Conservation (phyloP, 768 basidiomycete species). For the Agaricus blazei region DNA sequence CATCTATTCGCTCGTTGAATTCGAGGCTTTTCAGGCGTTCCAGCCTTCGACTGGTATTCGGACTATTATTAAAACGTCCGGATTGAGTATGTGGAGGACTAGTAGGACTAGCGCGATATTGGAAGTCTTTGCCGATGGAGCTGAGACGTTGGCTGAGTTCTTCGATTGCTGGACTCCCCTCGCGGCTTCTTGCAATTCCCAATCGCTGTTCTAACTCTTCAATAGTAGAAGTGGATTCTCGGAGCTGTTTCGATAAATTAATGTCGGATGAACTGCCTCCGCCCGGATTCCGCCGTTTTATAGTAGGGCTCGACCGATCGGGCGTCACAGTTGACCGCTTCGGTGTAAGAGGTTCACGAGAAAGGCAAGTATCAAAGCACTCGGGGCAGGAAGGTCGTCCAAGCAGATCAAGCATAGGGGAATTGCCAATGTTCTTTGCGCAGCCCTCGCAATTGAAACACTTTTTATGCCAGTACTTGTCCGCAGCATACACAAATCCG, state of each 20-base stretch:
- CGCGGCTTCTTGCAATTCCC: slow-evolving; percentile 48
- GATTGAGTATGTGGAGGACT: slow-evolving; percentile 12
- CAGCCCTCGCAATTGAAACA: slow-evolving; percentile 79
- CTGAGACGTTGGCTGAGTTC: slow-evolving; percentile 43
- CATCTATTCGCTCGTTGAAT: not conserved
- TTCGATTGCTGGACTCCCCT: slow-evolving; percentile 50
- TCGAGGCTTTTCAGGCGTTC: slow-evolving; percentile 17
- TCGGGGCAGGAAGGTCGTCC: slow-evolving; percentile 75
- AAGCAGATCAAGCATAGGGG: slow-evolving; percentile 78
- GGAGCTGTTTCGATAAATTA: slow-evolving; percentile 26
- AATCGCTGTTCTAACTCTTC: slow-evolving; percentile 61
- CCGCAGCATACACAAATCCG: slow-evolving; percentile 66
- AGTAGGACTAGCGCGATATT: slow-evolving; percentile 18
- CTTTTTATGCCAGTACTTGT: slow-evolving; percentile 73
- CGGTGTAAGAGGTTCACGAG: slow-evolving; percentile 42
- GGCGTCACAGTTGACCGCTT: slow-evolving; percentile 32
- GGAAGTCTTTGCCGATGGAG: slow-evolving; percentile 28
- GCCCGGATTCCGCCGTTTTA: slow-evolving; percentile 35
- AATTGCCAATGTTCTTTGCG: slow-evolving; percentile 63
- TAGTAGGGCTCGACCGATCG: slow-evolving; percentile 22
- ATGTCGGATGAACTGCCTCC: slow-evolving; percentile 32
- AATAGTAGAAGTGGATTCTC: slow-evolving; percentile 53
- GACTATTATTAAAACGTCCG: slow-evolving; percentile 12
- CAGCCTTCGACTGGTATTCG: slow-evolving; percentile 16
- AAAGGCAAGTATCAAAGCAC: slow-evolving; percentile 77